A percentile compares a stretch with the other conserved stretches of the same genome.
Conservation (phyloP, 1,284 basidiomycete species). For the Malassezia arunalokei region DNA sequence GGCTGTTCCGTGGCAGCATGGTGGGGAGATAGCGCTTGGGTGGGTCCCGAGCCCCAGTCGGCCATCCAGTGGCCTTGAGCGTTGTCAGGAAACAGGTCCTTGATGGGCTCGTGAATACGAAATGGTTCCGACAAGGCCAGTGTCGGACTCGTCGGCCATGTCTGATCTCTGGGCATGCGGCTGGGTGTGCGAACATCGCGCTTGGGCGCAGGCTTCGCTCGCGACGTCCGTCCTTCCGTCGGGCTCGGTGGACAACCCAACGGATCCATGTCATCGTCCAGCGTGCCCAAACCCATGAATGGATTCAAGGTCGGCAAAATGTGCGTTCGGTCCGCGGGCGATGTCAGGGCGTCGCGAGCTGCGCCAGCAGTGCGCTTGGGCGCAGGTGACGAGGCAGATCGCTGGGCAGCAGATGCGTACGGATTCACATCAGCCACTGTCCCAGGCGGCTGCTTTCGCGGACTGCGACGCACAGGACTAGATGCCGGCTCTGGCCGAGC, state of each 20-base stretch:
- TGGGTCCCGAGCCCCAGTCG: not conserved
- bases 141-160: not conserved
- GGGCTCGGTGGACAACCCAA: constrained; percentile 10
- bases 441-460: constrained; percentile 39
- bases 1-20: no score
- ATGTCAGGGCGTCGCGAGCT: not conserved
- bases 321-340: not conserved
- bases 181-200: constrained; percentile 4
- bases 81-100: constrained; percentile 2
- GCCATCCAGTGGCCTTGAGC: not conserved
- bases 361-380: not conserved
- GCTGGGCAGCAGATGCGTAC: constrained; percentile 23
- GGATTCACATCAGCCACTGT: constrained; percentile 32
- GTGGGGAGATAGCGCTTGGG: no score
- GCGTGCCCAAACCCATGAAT: constrained; percentile 2
- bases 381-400: constrained; percentile 1
- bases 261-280: constrained; percentile 11
- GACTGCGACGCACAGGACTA: constrained; percentile 28
- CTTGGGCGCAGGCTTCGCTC: constrained; percentile 9
- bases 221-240: constrained; percentile 9
- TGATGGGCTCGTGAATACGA: not conserved
- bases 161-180: not conserved
- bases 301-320: constrained; percentile 2
- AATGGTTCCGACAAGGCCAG: not conserved
- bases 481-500: constrained; percentile 18